Evolutionary conservation across 352 stramenopile genomes (phyloP), one percentile per base, ranked within the genome.

Genomic region (Phytophthora aleatoria): DNA sequence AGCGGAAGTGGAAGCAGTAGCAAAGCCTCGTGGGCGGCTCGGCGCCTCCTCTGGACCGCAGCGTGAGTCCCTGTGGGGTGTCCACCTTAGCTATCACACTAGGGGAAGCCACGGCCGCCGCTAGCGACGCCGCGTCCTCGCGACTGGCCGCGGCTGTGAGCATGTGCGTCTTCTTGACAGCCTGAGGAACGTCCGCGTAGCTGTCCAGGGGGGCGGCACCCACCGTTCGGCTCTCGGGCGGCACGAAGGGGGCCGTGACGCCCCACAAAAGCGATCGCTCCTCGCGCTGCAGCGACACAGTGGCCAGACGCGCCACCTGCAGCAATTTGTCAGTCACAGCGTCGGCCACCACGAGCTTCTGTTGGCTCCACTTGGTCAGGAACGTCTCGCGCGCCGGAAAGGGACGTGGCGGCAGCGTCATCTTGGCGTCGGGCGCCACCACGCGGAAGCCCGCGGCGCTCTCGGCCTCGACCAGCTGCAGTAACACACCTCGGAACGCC

Each of bases 1-100:
- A 78, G 43, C 77, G 72, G 50, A 91, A 90, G 61, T 84, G 70
- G 67, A 91, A 91, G 68, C 78, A 89, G 58, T 73, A 90, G 74
- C 83, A 91, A 31, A 81, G 44, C 38, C 67, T 61, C 12, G 24
- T 60, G 7, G 61, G 45, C 27, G 48, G 35, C 20, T 50, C 24
- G 6, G 33, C 24, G 5, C 11, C 42, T 24, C 15, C 30, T 28
- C 24, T 63, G 49, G 31, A 15, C 55, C 57, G 27, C 53, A 44
- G 31, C 26, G 66, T 60, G 6, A 35, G 48, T 2, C 36, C 53
- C 15, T 42, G 26, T 7, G 49, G 28, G 5, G 43, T 2, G n/a
- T 69, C 42, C 10, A 24, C 54, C 50, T 53, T 61, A n/a, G 53
- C 49, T 13, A 61, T 41, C 24, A 69, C 13, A 35, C 10, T 58